Evolutionary conservation across 2,329 filamentous ascomycete genomes (phyloP), one percentile per base, ranked within the genome.

Genomic region (Cordyceps cicadae): DNA sequence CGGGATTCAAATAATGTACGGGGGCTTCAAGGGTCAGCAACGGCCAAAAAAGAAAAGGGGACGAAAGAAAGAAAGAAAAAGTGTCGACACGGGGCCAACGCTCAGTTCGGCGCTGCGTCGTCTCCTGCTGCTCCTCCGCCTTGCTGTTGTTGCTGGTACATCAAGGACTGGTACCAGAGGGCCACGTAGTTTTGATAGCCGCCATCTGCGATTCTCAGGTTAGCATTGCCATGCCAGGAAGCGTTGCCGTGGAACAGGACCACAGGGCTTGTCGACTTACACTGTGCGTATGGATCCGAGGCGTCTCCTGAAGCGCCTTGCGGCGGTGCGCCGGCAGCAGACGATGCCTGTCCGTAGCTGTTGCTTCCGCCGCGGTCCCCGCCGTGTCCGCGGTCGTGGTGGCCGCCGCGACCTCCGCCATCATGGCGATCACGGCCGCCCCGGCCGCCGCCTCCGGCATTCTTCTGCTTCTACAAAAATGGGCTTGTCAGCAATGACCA

Each of bases 181-280:
- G 87, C 84, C 62, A 91, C 75, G 71, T 93, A 94, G 67, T 87
- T 87, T 67, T 92, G 83, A 73, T 93, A 93, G 63, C 90, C 90
- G 66, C 90, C 90, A 74, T 92, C 84, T 87, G 62, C 29, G 14
- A 64, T 8, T n/a, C 26, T 17, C 19, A 2, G n/a, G 26, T 15
- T 32, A n/a, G 58, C 71, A 64, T 29, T 71, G 71, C 66, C 63
- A 64, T 14, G 21, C 59, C 51, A 8, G 6, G 6, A 60, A 61
- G 11, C 34, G 5, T 24, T 41, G 5, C 45, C 19, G 15, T 19
- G 39, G 39, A 17, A 21, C 3, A n/a, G 9, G 11, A n/a, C 8
- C 11, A 11, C 12, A 37, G 12, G 29, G 29, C 7, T 37, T 37
- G 5, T 37, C 19, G 15, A 51, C 84, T 77, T 77, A 87, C 84